These are phyloP conservation scores for Dalbergia cultrata DNA, from an alignment of 306 rosid genomes.

Conservation along the genomic window DNA sequence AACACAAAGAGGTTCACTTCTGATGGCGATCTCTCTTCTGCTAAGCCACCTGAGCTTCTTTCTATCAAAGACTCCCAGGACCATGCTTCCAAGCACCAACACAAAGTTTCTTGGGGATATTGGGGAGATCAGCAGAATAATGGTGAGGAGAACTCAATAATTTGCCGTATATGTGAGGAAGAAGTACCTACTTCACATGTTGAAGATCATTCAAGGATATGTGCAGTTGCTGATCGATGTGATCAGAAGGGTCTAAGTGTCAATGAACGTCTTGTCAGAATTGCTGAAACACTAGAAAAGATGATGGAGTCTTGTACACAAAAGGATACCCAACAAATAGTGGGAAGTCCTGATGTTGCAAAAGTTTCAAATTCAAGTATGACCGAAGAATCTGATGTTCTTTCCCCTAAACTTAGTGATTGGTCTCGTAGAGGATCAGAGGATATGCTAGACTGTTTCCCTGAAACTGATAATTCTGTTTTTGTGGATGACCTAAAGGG, in stretches of 20 bases:
- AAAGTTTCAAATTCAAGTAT: constrained; percentile 92
- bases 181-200: constrained; percentile 91
- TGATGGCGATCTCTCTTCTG: constrained; percentile 63
- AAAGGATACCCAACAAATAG: constrained; percentile 81
- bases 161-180: constrained; percentile 99
- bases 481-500: constrained; percentile 96
- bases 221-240: constrained; percentile 96
- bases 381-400: constrained; percentile 92
- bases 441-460: constrained; percentile 97
- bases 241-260: constrained; percentile 92
- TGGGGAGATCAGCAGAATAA: constrained; percentile 82
- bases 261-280: constrained; percentile 86
- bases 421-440: constrained; percentile 98
- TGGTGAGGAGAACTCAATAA: constrained; percentile 84
- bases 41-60: constrained; percentile 73
- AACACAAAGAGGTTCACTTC: constrained; percentile 58
- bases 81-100: constrained; percentile 86
- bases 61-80: constrained; percentile 77
- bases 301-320: constrained; percentile 78
- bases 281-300: constrained; percentile 88
- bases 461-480: constrained; percentile 82
- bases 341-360: constrained; percentile 95
- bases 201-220: constrained; percentile 95
- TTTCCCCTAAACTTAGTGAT: constrained; percentile 95
- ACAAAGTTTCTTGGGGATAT: constrained; percentile 88